Evolutionary conservation across 192 early-diverging fungal species (phyloP), one percentile per base, ranked within the genome.

Genomic region (Backusella luteola): DNA sequence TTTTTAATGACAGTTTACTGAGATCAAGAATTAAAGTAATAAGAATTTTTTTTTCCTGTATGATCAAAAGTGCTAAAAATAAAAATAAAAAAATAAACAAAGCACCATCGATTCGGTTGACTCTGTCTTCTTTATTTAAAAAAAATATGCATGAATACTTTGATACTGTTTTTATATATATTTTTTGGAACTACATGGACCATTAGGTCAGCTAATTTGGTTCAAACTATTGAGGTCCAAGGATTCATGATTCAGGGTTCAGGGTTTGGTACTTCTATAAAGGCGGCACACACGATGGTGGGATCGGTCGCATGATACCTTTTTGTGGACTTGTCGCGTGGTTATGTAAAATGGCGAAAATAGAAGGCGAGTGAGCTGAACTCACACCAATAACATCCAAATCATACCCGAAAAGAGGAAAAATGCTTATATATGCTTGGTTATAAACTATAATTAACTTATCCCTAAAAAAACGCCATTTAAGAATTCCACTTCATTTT

Each of bases 231-330:
- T 63, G 56, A 63, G 4, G 4, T 11, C 7, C 56, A 29, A 63
- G 56, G 26, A 63, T 63, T 59, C 21, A 59, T 59, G 53, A 59
- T 59, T 63, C 56, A 63, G 56, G 56, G 56, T 63, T 63, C 56
- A 63, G 56, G 56, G 56, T 63, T 63, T 63, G 4, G 56, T 63
- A 29, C 56, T 26, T 63, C 56, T 63, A 63, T 63, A 63, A 29
- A 59, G 53, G 23, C 53, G 2, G 26, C 56, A 63, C 56, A 63
- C 56, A 63, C 21, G 56, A 29, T 29, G 9, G 7, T 63, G 12
- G 23, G 56, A 26, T 63, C 29, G 56, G 56, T 63, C 56, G 21
- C 56, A 63, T 63, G 56, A 63, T 63, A 29, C 23, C 56, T 63
- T 63, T 63, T 63, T 63, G 56, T 63, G 56, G 23, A 63, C 21